phyloP scores from a whole-genome alignment of 2,329 filamentous ascomycete genomes.

The Cladosporium phlei region DNA sequence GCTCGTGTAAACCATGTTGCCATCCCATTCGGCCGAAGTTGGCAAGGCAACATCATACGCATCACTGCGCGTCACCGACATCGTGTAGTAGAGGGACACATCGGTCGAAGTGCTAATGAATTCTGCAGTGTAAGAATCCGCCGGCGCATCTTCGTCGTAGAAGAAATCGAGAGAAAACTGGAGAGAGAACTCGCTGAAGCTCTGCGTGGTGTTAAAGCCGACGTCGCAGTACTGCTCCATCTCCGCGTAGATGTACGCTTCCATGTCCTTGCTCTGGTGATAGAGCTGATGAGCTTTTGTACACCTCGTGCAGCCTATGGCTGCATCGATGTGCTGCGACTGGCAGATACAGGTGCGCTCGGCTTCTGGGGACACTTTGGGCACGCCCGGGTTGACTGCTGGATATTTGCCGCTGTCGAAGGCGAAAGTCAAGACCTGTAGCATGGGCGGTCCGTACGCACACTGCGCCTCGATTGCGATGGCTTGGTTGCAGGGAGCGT shows the following conservation, averaged over 20 bases:
- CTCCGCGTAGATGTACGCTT: not conserved
- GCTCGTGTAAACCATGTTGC: no score
- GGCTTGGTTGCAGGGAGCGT: slow-evolving; percentile 24
- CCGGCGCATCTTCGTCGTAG: not conserved
- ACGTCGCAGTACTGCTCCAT: not conserved
- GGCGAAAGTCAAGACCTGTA: not conserved
- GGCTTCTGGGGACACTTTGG: not conserved
- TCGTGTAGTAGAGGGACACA: not conserved
- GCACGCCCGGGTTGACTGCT: not conserved
- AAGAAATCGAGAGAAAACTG: not conserved
- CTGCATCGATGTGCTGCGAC: slow-evolving; percentile 21
- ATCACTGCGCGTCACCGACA: no score
- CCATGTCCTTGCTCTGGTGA: not conserved
- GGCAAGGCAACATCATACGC: no score
- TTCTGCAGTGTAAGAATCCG: not conserved
- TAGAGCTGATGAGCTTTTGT: slow-evolving; percentile 17
- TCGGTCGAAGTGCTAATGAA: not conserved
- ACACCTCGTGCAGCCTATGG: slow-evolving; percentile 20
- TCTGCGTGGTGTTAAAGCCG: not conserved
- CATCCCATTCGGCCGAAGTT: no score
- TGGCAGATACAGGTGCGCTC: slow-evolving; percentile 26
- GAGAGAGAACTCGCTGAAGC: not conserved
- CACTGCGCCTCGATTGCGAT: slow-evolving; percentile 22
- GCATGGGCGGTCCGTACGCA: slow-evolving; percentile 19
- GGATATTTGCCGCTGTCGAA: not conserved